These are phyloP conservation scores for Talinum fruticosum DNA, from an alignment of 148 eudicot genomes.

Conservation along the genomic window DNA sequence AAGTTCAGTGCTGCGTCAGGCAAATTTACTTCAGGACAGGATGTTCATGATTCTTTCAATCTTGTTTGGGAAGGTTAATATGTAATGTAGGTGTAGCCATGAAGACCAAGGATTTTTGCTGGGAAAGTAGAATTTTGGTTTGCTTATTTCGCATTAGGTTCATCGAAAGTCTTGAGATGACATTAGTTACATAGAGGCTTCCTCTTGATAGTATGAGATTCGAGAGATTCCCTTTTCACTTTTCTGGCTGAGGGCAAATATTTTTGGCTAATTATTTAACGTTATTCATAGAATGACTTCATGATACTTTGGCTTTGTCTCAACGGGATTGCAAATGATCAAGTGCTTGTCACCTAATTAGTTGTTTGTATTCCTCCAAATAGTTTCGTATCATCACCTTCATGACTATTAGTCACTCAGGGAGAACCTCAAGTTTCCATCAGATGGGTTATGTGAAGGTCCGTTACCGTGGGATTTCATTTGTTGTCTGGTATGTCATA, in stretches of 20 bases:
- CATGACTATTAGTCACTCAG: not conserved
- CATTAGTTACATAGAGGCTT: not conserved
- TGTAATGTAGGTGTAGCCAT: not conserved
- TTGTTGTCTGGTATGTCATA: not conserved
- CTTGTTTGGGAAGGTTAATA: not conserved
- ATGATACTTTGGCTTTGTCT: too few relatives aligned
- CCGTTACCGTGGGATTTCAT: not conserved
- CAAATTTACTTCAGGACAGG: not conserved
- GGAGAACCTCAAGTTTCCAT: not conserved
- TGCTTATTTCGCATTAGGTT: not conserved
- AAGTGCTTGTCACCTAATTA: too few relatives aligned
- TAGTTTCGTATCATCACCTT: too few relatives aligned
- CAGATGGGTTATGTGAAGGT: not conserved
- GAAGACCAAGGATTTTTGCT: not conserved
- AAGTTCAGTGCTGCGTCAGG: not conserved
- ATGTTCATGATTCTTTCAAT: not conserved
- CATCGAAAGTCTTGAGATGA: not conserved
- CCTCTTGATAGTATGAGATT: not conserved
- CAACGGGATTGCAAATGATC: too few relatives aligned
- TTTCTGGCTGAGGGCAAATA: not conserved
- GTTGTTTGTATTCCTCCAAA: too few relatives aligned
- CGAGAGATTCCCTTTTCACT: not conserved
- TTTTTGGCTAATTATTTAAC: not conserved
- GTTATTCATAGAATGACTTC: too few relatives aligned
- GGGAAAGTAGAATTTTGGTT: not conserved